Evolutionary conservation across 2,329 filamentous ascomycete species (phyloP).

Genomic region (Gyromitra esculenta): DNA sequence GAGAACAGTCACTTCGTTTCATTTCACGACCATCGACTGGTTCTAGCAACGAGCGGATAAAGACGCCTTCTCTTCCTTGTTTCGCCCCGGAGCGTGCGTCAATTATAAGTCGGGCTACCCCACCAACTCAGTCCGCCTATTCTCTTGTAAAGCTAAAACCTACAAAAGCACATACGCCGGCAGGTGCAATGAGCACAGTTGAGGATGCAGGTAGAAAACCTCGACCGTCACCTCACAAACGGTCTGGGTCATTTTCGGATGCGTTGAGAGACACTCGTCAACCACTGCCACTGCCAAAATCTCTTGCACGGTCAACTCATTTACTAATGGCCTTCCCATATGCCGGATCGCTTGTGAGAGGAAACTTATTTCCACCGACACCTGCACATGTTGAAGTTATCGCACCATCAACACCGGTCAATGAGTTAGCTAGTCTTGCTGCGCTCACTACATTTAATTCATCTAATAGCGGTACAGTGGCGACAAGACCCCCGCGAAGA

Average conservation of each 20-base stretch:
- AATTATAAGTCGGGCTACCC: conserved; percentile 12
- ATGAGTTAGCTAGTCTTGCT: conserved; percentile 58
- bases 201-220: conserved; percentile 34
- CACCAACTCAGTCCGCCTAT: conserved; percentile 16
- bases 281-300: conserved; percentile 64
- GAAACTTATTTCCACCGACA: conserved; percentile 81
- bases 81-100: conserved; percentile 38
- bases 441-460: conserved; percentile 38
- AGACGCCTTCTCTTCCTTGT: conserved; percentile 42
- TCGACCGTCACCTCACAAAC: conserved; percentile 69
- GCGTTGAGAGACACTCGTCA: conserved; percentile 76
- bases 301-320: conserved; percentile 60
- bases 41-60: conserved; percentile 29
- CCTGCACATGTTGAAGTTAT: conserved; percentile 80
- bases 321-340: conserved; percentile 72
- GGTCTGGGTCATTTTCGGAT: conserved; percentile 87
- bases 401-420: conserved; percentile 64
- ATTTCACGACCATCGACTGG: conserved; percentile 34
- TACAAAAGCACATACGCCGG: conserved; percentile 38
- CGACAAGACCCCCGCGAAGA: conserved; percentile 22
- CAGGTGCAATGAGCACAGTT: conserved; percentile 22
- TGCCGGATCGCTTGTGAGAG: conserved; percentile 85
- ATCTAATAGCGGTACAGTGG: conserved; percentile 42
- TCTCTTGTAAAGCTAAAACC: conserved; percentile 25
- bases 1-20: conserved; percentile 32